Conservation (phyloP, 208 protist species). For the Leishmania aethiopica region DNA sequence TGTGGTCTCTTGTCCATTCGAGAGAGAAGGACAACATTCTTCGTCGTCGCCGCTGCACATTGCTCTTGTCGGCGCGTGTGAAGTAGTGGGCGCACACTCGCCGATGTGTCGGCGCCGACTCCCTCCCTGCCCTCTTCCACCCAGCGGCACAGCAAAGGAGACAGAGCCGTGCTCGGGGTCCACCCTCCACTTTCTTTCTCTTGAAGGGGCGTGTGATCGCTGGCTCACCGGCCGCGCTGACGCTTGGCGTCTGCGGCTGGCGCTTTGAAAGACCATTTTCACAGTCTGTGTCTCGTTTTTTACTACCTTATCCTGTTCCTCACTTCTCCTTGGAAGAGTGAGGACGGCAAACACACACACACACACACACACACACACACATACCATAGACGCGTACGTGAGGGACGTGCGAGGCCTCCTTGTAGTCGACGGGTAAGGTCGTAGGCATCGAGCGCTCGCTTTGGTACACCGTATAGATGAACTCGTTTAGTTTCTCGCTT, state of each 20-base stretch:
- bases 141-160: background rate
- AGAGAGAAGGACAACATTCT: background rate
- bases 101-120: background rate
- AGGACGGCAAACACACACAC: background rate
- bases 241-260: background rate
- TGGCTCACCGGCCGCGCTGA: background rate
- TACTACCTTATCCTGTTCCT: background rate
- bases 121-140: background rate
- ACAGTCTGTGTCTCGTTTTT: background rate
- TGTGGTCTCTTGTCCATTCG: background rate
- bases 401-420: background rate
- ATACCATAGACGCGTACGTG: constrained; percentile 17
- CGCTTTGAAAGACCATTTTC: background rate
- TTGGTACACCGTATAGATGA: constrained; percentile 6
- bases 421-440: background rate
- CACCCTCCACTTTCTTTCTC: background rate
- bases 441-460: background rate
- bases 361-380: constrained; percentile 1
- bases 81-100: background rate
- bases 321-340: background rate
- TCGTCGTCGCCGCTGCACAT: background rate
- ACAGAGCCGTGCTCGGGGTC: background rate
- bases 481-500: constrained; percentile 6
- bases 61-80: background rate
- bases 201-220: background rate